phyloP scores from a whole-genome alignment of 371 early-diverging fungal genomes.

The Parasitella parasitica region DNA sequence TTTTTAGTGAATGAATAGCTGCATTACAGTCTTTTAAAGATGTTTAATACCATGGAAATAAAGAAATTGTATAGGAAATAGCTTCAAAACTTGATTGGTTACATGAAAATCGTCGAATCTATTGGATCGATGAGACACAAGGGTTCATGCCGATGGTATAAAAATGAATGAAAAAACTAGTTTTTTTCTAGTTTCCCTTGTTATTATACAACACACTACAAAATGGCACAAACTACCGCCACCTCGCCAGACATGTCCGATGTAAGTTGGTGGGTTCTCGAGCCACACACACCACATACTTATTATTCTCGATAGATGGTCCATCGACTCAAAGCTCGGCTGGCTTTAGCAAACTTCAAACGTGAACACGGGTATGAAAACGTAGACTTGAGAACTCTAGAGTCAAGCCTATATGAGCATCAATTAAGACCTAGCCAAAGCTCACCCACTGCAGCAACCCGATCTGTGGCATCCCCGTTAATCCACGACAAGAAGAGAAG shows the following conservation, averaged over 20 bases:
- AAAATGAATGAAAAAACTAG: not conserved
- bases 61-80: not conserved
- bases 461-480: not conserved
- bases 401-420: conserved; percentile 12
- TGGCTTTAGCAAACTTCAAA: conserved; percentile 31
- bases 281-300: not conserved
- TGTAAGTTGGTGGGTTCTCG: not conserved
- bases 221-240: not conserved
- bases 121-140: not conserved
- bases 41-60: not conserved
- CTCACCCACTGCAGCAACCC: too few relatives aligned
- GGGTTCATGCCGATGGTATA: not conserved
- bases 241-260: conserved; percentile 3
- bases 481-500: conserved; percentile 4
- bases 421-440: not conserved
- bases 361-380: conserved; percentile 28
- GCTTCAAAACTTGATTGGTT: not conserved
- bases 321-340: conserved; percentile 23
- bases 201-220: not conserved
- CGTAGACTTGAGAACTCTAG: conserved; percentile 18
- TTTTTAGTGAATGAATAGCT: too few relatives aligned
- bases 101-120: not conserved
- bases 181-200: not conserved
- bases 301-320: conserved; percentile 11
- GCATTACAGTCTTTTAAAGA: not conserved